Evolutionary conservation across 106 monocot genomes (phyloP).

Genomic region (Dendrobium chrysotoxum): DNA sequence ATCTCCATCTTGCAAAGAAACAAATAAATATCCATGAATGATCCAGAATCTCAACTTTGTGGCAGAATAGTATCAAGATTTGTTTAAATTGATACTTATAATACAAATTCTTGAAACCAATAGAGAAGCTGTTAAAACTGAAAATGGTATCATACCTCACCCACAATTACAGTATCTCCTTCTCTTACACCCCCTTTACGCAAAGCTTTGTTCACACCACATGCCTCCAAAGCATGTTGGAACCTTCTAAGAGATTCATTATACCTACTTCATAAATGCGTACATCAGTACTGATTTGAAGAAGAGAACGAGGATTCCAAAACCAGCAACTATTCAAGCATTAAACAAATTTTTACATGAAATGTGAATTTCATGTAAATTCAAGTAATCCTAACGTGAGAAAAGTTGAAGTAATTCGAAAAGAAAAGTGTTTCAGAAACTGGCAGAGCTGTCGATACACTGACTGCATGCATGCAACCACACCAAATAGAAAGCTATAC

Average conservation of each 20-base stretch:
- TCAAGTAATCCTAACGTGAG: background rate
- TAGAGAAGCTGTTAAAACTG: background rate
- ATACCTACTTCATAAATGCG: slow-evolving; percentile 45
- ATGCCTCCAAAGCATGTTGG: slow-evolving; percentile 94
- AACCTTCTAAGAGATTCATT: slow-evolving; percentile 85
- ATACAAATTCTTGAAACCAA: background rate
- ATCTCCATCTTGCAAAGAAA: slow-evolving; percentile 72
- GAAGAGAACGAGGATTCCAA: background rate
- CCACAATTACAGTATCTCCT: slow-evolving; percentile 92
- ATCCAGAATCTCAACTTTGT: background rate
- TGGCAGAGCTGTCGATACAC: no score
- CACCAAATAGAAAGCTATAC: no score
- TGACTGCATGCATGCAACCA: no score
- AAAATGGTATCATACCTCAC: slow-evolving; percentile 56
- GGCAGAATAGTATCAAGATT: background rate
- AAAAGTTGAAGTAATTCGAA: background rate
- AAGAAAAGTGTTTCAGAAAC: no score
- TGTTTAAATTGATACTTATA: background rate
- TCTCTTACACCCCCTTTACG: slow-evolving; percentile 83
- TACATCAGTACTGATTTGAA: background rate
- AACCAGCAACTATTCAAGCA: background rate
- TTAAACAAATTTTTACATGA: background rate
- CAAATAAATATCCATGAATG: background rate
- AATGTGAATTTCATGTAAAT: background rate
- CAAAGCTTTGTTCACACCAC: slow-evolving; percentile 93